Conservation (phyloP, 345 rosid genomes). For the Syzygium jambos region DNA sequence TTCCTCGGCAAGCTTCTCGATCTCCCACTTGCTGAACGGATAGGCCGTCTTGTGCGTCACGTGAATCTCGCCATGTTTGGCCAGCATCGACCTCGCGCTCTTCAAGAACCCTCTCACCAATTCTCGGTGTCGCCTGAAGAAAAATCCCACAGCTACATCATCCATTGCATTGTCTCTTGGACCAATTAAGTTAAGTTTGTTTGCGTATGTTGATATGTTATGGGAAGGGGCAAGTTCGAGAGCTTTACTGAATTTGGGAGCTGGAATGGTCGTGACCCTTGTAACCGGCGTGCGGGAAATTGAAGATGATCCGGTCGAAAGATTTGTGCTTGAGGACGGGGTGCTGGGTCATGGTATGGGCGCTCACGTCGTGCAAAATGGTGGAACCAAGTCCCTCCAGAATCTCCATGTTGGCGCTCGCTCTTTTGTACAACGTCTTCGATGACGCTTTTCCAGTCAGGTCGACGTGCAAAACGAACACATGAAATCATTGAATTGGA, state of each 20-base stretch:
- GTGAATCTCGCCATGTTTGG: constrained; percentile 39
- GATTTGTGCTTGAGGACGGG: neutral
- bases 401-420: constrained; percentile 2
- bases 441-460: neutral
- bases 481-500: neutral
- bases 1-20: constrained; percentile 17
- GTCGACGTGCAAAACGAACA: neutral
- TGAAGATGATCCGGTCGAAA: constrained; percentile 20
- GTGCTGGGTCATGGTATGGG: constrained; percentile 7
- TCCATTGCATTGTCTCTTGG: neutral
- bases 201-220: neutral
- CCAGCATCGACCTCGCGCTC: constrained; percentile 31
- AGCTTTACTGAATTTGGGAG: constrained; percentile 5
- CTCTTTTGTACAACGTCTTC: neutral
- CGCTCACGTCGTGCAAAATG: constrained; percentile 19
- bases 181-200: neutral
- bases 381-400: constrained; percentile 10
- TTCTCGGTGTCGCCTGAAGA: constrained; percentile 18
- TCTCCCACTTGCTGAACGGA: constrained; percentile 38
- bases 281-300: constrained; percentile 23
- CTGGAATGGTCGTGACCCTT: neutral
- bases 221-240: neutral
- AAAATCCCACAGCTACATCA: neutral
- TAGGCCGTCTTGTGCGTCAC: constrained; percentile 33
- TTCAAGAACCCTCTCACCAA: constrained; percentile 35